A percentile compares a stretch with the other conserved stretches of the same genome.
Conservation (phyloP, 2,329 filamentous ascomycete species). For the Talaromyces funiculosus region DNA sequence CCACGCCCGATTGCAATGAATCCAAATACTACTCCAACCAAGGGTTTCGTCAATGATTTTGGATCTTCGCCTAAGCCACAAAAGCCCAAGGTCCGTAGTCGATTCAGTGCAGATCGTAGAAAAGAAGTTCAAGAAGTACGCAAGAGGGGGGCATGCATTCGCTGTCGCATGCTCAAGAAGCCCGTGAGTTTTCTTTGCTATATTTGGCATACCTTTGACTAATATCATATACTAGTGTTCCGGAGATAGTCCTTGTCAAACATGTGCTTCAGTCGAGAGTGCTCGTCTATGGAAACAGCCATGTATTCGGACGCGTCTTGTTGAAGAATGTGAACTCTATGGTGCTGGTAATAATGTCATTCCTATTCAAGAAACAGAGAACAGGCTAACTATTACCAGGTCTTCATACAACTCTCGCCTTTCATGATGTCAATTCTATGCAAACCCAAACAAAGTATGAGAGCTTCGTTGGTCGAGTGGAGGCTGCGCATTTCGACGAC, state of each 20-base stretch:
- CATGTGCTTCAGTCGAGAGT: slow-evolving; percentile 55
- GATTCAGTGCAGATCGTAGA: slow-evolving; percentile 52
- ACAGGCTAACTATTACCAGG: slow-evolving; percentile 19
- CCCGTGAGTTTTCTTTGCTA: slow-evolving; percentile 26
- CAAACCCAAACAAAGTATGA: slow-evolving; percentile 46
- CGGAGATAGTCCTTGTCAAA: slow-evolving; percentile 54
- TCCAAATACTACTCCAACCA: slow-evolving; percentile 31
- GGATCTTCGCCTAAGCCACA: slow-evolving; percentile 37
- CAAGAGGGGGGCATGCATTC: slow-evolving; percentile 56
- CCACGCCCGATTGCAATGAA: slow-evolving; percentile 42
- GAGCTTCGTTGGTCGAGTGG: slow-evolving; percentile 47
- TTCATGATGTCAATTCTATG: slow-evolving; percentile 46
- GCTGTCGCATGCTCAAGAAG: slow-evolving; percentile 61
- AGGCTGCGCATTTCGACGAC: slow-evolving; percentile 52
- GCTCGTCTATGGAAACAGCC: slow-evolving; percentile 57
- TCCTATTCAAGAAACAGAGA: background rate
- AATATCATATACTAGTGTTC: slow-evolving; percentile 43
- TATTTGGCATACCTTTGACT: background rate
- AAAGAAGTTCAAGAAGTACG: slow-evolving; percentile 56
- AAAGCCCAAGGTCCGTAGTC: slow-evolving; percentile 47
- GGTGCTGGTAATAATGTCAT: slow-evolving; percentile 38
- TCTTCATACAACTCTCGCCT: slow-evolving; percentile 49
- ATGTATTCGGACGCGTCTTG: slow-evolving; percentile 54
- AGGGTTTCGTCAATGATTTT: slow-evolving; percentile 38
- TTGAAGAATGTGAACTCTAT: slow-evolving; percentile 55